Evolutionary conservation across 768 basidiomycete genomes (phyloP).

Genomic region (Clathrus columnatus): DNA sequence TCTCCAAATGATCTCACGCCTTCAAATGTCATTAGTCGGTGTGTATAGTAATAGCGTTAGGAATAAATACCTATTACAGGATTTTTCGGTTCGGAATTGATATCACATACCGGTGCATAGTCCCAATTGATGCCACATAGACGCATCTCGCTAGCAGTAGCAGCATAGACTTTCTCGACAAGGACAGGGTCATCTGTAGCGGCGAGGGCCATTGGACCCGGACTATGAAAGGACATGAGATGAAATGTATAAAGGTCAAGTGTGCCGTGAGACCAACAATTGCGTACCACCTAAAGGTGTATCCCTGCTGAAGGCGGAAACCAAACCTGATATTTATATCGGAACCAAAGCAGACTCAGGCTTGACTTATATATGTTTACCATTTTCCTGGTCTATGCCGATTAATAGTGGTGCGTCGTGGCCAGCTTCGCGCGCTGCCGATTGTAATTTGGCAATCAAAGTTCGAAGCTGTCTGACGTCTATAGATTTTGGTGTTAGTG

Average conservation of each 20-base stretch:
- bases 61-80: conserved; percentile 54
- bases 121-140: conserved; percentile 63
- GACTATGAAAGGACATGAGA: conserved; percentile 29
- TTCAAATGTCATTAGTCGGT: conserved; percentile 16
- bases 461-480: conserved; percentile 42
- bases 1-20: conserved; percentile 67
- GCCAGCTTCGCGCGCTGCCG: conserved; percentile 45
- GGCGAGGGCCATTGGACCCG: conserved; percentile 66
- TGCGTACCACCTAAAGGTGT: conserved; percentile 46
- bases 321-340: conserved; percentile 37
- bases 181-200: conserved; percentile 40
- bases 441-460: conserved; percentile 43
- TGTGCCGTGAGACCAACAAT: conserved; percentile 38
- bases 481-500: conserved; percentile 21
- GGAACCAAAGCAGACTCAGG: neutral
- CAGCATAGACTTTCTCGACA: conserved; percentile 38
- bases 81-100: conserved; percentile 61
- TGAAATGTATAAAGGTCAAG: neutral
- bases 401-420: conserved; percentile 51
- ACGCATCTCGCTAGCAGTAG: conserved; percentile 47
- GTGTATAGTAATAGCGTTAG: neutral
- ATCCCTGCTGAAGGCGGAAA: conserved; percentile 52
- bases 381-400: conserved; percentile 70
- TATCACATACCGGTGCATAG: conserved; percentile 61
- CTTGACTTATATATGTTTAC: conserved; percentile 23